A percentile compares a stretch with the other conserved stretches of the same genome.
Conservation (phyloP, 2,329 filamentous ascomycete species). For the Diaporthe humulicola region DNA sequence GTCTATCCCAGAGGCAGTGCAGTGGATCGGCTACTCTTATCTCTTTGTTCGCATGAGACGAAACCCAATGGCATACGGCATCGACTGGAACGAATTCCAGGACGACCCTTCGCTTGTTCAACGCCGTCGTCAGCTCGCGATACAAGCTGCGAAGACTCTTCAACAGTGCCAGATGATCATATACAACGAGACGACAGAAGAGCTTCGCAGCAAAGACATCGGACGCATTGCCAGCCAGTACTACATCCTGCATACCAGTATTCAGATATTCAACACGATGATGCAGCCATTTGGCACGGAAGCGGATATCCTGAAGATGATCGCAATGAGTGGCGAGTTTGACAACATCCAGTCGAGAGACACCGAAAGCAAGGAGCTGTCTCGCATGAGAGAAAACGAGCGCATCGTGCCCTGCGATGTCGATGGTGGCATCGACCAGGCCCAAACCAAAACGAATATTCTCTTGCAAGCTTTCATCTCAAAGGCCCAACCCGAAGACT, state of each 20-base stretch:
- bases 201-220: slow-evolving; percentile 93
- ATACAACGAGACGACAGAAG: slow-evolving; percentile 94
- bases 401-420: slow-evolving; percentile 83
- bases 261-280: slow-evolving; percentile 96
- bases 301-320: slow-evolving; percentile 94
- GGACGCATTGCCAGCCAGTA: slow-evolving; percentile 97
- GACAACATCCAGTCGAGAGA: slow-evolving; percentile 96
- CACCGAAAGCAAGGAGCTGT: slow-evolving; percentile 89
- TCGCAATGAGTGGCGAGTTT: slow-evolving; percentile 97
- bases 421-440: slow-evolving; percentile 75
- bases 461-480: slow-evolving; percentile 95
- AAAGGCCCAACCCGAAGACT: slow-evolving; percentile 88
- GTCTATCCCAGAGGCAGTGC: slow-evolving; percentile 91
- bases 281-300: slow-evolving; percentile 90
- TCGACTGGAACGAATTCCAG: slow-evolving; percentile 90
- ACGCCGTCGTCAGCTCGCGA: slow-evolving; percentile 85
- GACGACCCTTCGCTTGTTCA: slow-evolving; percentile 92
- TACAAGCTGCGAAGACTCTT: slow-evolving; percentile 87
- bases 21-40: slow-evolving; percentile 98
- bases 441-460: slow-evolving; percentile 96
- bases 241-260: slow-evolving; percentile 92
- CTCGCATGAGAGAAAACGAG: slow-evolving; percentile 76
- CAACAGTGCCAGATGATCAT: slow-evolving; percentile 99
- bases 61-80: slow-evolving; percentile 92
- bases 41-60: slow-evolving; percentile 96